phyloP scores from a whole-genome alignment of 305 asterid genomes.

The Euphrasia arctica region DNA sequence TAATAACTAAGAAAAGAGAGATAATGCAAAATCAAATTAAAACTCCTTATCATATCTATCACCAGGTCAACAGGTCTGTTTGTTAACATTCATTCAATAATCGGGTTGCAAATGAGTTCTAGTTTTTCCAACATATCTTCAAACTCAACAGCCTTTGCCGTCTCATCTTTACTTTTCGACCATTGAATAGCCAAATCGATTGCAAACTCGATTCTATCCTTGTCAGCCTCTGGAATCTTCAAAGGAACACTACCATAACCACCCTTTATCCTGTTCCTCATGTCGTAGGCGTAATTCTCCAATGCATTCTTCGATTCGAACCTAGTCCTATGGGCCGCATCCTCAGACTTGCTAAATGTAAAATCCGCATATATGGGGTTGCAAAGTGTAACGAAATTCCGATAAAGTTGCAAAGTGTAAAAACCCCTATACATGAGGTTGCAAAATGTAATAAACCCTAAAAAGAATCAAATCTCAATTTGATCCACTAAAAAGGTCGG shows the following conservation, averaged over 20 bases:
- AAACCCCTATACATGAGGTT: no score
- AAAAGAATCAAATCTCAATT: no score
- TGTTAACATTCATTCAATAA: no score
- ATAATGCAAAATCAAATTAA: no score
- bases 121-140: neutral
- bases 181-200: neutral
- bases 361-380: no score
- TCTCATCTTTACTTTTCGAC: neutral
- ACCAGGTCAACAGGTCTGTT: no score
- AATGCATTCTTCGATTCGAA: neutral
- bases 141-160: neutral
- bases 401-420: no score
- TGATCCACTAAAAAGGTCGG: no score
- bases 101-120: neutral
- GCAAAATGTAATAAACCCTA: no score
- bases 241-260: neutral
- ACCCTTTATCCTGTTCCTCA: neutral
- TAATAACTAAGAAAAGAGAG: no score
- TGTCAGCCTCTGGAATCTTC: neutral
- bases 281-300: neutral
- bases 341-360: neutral
- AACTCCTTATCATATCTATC: no score
- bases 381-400: no score
- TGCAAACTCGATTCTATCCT: neutral
- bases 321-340: neutral